Conservation (phyloP, 768 basidiomycete species). For the Russula abietina region DNA sequence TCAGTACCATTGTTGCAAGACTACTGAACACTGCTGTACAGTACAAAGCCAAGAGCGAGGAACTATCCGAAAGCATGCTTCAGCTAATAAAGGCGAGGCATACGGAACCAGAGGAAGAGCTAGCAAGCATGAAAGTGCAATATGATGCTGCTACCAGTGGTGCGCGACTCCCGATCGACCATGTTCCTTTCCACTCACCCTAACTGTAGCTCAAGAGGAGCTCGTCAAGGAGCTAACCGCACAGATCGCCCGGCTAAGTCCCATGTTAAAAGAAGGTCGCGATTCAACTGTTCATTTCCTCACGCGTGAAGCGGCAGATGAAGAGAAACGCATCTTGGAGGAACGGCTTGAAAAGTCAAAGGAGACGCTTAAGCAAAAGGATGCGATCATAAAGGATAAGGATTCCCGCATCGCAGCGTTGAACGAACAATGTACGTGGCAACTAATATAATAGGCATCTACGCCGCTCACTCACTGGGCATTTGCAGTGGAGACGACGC, state of each 20-base stretch:
- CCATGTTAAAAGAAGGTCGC: conserved; percentile 45
- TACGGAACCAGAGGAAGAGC: conserved; percentile 59
- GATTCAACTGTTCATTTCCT: conserved; percentile 56
- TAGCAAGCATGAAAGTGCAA: conserved; percentile 44
- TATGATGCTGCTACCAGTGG: conserved; percentile 50
- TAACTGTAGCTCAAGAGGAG: conserved; percentile 48
- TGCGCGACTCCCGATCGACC: conserved; percentile 29
- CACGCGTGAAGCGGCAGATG: conserved; percentile 67
- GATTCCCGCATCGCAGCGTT: conserved; percentile 44
- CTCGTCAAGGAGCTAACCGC: conserved; percentile 50
- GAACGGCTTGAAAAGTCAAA: conserved; percentile 44
- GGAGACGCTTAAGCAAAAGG: conserved; percentile 39
- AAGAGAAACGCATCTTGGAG: conserved; percentile 52
- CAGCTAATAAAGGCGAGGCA: conserved; percentile 50
- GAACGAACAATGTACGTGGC: conserved; percentile 42
- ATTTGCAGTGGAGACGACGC: conserved; percentile 44
- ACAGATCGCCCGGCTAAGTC: conserved; percentile 50
- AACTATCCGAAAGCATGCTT: conserved; percentile 50
- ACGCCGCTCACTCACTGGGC: conserved; percentile 7
- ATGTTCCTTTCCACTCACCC: neutral
- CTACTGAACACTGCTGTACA: neutral
- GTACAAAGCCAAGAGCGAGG: conserved; percentile 28
- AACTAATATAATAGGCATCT: neutral
- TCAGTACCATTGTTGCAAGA: neutral
- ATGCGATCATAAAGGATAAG: conserved; percentile 38